These are phyloP conservation scores for Salix arbutifolia DNA, from an alignment of 345 rosid genomes.

Conservation along the genomic window DNA sequence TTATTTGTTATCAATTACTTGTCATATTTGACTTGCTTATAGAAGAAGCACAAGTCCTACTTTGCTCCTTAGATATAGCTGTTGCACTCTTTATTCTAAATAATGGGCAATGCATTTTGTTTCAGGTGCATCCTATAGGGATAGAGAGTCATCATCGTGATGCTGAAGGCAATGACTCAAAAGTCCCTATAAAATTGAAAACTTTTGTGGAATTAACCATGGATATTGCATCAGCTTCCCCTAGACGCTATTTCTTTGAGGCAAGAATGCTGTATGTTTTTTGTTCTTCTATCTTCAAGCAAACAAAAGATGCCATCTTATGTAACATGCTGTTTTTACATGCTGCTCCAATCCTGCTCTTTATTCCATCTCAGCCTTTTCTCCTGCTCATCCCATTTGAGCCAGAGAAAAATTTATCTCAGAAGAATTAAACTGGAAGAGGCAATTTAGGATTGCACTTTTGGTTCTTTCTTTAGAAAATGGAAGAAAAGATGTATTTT, in stretches of 20 bases:
- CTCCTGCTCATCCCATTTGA: background rate
- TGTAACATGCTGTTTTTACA: background rate
- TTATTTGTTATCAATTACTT: background rate
- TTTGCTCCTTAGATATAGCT: background rate
- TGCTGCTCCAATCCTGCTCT: background rate
- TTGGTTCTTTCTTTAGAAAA: too few relatives aligned
- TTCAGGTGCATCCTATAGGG: constrained; percentile 58
- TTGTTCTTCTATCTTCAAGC: background rate
- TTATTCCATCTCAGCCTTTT: background rate
- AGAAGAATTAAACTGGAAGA: background rate
- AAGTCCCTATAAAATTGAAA: constrained; percentile 54
- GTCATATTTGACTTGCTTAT: background rate
- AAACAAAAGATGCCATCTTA: background rate
- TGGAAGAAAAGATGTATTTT: too few relatives aligned
- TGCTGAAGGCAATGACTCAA: constrained; percentile 23
- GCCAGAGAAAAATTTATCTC: background rate
- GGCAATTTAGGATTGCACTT: background rate
- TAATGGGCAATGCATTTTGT: background rate
- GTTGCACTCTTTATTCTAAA: too few relatives aligned
- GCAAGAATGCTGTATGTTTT: constrained; percentile 46
- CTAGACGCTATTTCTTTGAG: constrained; percentile 89
- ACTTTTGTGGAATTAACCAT: constrained; percentile 75
- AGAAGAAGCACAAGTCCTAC: background rate
- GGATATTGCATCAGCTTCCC: constrained; percentile 95
- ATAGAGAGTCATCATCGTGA: constrained; percentile 24